Conservation (phyloP, 257 asterid genomes). For the Parsonsia alboflavescens region DNA sequence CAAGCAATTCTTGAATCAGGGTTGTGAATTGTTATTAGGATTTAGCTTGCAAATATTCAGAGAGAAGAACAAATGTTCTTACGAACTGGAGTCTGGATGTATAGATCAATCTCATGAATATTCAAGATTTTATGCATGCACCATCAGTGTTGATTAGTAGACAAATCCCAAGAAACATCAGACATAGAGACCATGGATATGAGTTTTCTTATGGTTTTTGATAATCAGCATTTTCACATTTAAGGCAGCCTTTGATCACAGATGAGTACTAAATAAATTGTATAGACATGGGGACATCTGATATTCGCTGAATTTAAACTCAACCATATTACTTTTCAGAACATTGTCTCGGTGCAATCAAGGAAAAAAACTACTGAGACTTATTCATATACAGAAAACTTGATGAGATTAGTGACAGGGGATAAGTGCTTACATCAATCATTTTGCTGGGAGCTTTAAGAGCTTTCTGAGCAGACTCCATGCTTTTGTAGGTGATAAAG, state of each 20-base stretch:
- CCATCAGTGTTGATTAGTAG: not conserved
- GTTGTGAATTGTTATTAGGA: not conserved
- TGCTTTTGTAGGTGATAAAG: constrained; percentile 62
- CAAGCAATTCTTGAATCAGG: not conserved
- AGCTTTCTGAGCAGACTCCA: constrained; percentile 77
- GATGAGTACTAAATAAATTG: not conserved
- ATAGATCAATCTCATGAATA: not conserved
- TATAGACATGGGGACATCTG: not conserved
- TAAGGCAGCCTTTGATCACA: not conserved
- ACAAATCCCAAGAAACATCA: not conserved
- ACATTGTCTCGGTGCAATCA: not conserved
- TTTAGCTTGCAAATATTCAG: not conserved
- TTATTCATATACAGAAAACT: not conserved
- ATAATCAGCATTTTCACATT: not conserved
- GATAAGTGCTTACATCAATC: constrained; percentile 56
- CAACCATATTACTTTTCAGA: not conserved
- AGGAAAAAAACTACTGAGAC: not conserved
- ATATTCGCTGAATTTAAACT: not conserved
- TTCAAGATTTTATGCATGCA: not conserved
- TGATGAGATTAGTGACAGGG: not conserved
- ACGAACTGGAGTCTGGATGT: not conserved
- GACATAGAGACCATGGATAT: not conserved
- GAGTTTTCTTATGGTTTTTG: not conserved
- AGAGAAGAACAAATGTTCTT: not conserved
- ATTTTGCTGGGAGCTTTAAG: constrained; percentile 66